Conservation (phyloP, 495 filamentous ascomycete genomes). For the Lophiotrema nucula region DNA sequence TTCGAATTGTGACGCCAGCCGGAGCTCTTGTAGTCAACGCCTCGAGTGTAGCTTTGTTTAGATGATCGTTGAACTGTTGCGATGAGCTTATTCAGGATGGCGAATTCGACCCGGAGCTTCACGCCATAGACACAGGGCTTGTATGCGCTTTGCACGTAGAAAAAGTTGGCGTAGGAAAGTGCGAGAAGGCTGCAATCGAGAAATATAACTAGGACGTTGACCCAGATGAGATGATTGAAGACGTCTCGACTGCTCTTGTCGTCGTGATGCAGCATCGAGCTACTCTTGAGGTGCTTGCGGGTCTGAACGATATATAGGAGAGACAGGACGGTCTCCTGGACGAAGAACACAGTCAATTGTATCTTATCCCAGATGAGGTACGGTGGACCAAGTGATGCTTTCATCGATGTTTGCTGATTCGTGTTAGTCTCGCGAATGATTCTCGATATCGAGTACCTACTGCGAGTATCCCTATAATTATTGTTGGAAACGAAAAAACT, state of each 20-base stretch:
- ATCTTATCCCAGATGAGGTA: constrained; percentile 18
- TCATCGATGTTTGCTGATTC: constrained; percentile 1
- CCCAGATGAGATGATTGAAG: constrained; percentile 32
- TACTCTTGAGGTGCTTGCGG: constrained; percentile 22
- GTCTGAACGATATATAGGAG: constrained; percentile 21
- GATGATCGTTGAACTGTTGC: neutral
- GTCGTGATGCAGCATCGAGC: constrained; percentile 31
- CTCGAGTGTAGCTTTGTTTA: neutral
- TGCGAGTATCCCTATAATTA: constrained; percentile 6
- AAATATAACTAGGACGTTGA: constrained; percentile 29
- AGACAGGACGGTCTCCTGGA: constrained; percentile 19
- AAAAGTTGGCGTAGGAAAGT: constrained; percentile 20
- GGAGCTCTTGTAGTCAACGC: neutral
- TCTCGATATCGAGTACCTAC: constrained; percentile 4
- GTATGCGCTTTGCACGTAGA: constrained; percentile 19
- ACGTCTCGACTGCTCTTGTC: constrained; percentile 36
- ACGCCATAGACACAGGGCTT: constrained; percentile 32
- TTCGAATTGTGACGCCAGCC: neutral
- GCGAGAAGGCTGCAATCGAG: constrained; percentile 25
- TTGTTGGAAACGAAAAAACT: constrained; percentile 20
- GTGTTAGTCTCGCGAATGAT: neutral
- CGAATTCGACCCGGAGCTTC: constrained; percentile 33
- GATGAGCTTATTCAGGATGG: constrained; percentile 28
- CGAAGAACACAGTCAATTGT: constrained; percentile 27
- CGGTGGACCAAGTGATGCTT: constrained; percentile 7